Evolutionary conservation across 2,329 filamentous ascomycete species (phyloP), one percentile per base, ranked within the genome.

Genomic region (Exserohilum rostratum): DNA sequence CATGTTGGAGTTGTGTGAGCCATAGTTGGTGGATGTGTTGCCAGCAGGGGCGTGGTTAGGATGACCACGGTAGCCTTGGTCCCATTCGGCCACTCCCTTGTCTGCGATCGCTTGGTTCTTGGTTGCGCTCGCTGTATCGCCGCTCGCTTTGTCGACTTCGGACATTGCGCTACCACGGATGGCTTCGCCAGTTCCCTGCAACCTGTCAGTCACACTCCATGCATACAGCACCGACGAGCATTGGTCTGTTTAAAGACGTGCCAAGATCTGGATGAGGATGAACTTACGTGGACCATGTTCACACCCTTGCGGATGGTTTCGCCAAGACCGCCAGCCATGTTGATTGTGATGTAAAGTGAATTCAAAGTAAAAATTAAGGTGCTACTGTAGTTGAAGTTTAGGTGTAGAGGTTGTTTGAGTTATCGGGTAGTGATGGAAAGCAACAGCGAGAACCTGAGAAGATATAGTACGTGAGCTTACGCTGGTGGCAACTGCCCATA

Each of bases 111-210:
- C 64, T 48, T 70, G 51, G 50, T 75, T 66, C 53, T 66, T 72
- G n/a, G 60, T 60, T 38, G 66, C 65, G 42, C 64, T 54, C 7
- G 64, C 53, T 34, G 60, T 66, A 54, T 72, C 72, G 18, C 71
- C 71, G 12, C 66, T 55, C 4, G 71, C 72, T 15, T 60, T 61
- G 49, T 77, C 75, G 38, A 72, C 63, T 27, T 69, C 64, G 4
- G 71, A 68, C 48, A 76, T 75, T 52, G 75, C 58, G 42, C 73
- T 72, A 39, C 74, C 75, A 5, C 75, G 73, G 47, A 77, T 68
- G 13, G 71, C 71, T 58, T 77, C 74, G 38, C 75, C 75, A 17
- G 71, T 67, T 33, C 75, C 73, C 73, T 73, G 31, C 7, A 9
- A n/a, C 10, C 35, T 33, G 50, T 69, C 27, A 68, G 57, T 51